These are phyloP conservation scores for Allodekkera sacchari DNA, from an alignment of 805 yeast species.

Conservation along the genomic window DNA sequence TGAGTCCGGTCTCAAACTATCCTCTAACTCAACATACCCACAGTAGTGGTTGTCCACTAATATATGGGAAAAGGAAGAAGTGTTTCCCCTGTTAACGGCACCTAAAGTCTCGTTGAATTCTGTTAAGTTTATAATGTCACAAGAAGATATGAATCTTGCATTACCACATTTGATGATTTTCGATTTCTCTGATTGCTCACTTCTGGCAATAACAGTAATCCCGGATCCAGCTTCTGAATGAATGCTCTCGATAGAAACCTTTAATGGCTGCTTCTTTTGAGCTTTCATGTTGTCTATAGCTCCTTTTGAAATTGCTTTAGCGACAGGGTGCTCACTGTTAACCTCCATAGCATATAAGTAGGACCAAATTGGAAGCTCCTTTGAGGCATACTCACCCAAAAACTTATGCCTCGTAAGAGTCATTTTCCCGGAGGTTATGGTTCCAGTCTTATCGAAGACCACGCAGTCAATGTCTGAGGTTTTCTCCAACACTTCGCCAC, in stretches of 20 bases:
- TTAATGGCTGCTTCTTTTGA: background rate
- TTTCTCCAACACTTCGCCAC: slow-evolving; percentile 80
- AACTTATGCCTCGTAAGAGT: slow-evolving; percentile 23
- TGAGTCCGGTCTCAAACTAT: slow-evolving; percentile 61
- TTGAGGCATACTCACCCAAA: slow-evolving; percentile 3
- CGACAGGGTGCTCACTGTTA: slow-evolving; percentile 84
- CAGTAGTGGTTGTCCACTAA: slow-evolving; percentile 46
- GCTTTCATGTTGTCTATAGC: slow-evolving; percentile 8
- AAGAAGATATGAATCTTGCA: slow-evolving; percentile 28
- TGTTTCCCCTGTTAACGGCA: slow-evolving; percentile 5
- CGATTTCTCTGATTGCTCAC: slow-evolving; percentile 8
- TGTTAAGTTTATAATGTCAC: slow-evolving; percentile 11
- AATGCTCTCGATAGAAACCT: slow-evolving; percentile 23
- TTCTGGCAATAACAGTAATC: slow-evolving; percentile 21
- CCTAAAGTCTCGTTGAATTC: slow-evolving; percentile 12
- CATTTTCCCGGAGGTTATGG: slow-evolving; percentile 84
- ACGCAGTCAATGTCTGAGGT: slow-evolving; percentile 57
- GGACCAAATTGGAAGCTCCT: slow-evolving; percentile 35
- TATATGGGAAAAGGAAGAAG: slow-evolving; percentile 28
- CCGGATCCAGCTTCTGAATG: slow-evolving; percentile 38
- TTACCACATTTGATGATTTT: slow-evolving; percentile 51
- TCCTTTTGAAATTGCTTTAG: slow-evolving; percentile 50
- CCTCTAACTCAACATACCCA: slow-evolving; percentile 64
- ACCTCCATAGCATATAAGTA: slow-evolving; percentile 52
- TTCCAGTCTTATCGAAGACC: slow-evolving; percentile 93